Evolutionary conservation across 2,329 filamentous ascomycete genomes (phyloP).

Genomic region (Seiridium unicorne): DNA sequence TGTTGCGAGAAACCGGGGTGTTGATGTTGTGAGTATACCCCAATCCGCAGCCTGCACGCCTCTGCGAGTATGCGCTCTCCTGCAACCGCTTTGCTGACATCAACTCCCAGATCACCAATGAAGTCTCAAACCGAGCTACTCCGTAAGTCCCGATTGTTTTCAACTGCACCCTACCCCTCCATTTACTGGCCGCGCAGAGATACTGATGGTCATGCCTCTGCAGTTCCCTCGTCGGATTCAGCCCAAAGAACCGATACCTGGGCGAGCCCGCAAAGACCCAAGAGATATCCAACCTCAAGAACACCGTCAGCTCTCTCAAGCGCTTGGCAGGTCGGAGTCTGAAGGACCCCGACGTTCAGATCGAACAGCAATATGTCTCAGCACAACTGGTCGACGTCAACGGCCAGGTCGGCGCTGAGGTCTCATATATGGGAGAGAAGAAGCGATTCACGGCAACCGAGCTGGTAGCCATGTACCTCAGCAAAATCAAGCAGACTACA

Average conservation of each 20-base stretch:
- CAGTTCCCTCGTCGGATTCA: constrained; percentile 92
- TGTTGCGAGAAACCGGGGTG: constrained; percentile 96
- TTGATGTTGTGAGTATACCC: constrained; percentile 83
- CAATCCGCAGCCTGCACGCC: constrained; percentile 12
- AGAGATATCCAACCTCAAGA: constrained; percentile 99
- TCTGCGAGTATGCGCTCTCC: constrained; percentile 1
- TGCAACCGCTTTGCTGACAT: constrained; percentile 13
- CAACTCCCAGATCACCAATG: constrained; percentile 82
- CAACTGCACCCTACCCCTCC: neutral
- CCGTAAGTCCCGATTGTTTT: constrained; percentile 65
- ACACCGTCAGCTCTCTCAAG: constrained; percentile 92
- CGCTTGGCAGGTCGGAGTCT: constrained; percentile 84
- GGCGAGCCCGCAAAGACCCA: constrained; percentile 97
- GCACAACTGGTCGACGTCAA: constrained; percentile 84
- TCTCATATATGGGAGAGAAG: constrained; percentile 91
- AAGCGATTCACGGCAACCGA: constrained; percentile 93
- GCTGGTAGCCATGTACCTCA: constrained; percentile 91
- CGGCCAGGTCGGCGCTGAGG: constrained; percentile 93
- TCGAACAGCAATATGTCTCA: constrained; percentile 90
- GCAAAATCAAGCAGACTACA: constrained; percentile 89
- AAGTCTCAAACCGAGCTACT: constrained; percentile 96
- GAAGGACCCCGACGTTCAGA: constrained; percentile 86
- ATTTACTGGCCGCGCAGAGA: neutral
- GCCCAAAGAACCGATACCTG: constrained; percentile 88
- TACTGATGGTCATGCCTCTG: constrained; percentile 19